Evolutionary conservation across 345 rosid genomes (phyloP), one percentile per base, ranked within the genome.

Genomic region (Draba incana): DNA sequence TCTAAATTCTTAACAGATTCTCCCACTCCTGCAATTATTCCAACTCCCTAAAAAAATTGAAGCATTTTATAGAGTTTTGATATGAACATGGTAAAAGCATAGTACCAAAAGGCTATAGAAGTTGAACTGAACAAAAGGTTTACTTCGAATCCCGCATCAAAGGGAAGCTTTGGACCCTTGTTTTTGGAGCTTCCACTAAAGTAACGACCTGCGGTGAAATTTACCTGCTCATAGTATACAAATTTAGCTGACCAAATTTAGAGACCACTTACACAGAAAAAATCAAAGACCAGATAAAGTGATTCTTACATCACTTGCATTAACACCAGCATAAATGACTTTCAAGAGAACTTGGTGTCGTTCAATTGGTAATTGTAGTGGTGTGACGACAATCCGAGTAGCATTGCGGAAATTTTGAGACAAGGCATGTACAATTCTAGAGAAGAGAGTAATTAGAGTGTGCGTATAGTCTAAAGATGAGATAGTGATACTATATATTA

Each of bases 141-240:
- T 35, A 90, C 98, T 97, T 93, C 98, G 79, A 93, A 93, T 68
- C 97, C 98, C 72, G 94, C 90, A 84, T 88, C 96, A 68, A 93
- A 85, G 6, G 98, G 98, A 76, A 90, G 94, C 74, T 37, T 85
- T 37, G 97, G 82, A 35, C 39, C 39, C 8, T 8, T 10, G 10
- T 35, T 35, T 8, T 35, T 8, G 39, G 39, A 35, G 10, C 20
- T 20, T 20, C 20, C 20, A 20, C 20, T 20, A 20, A 35, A 93
- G 83, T 90, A 93, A 73, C 91, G 85, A 46, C 98, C 98, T 24
- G 98, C 84, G 83, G 96, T 90, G 84, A 88, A 90, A 83, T 93
- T 93, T 11, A 93, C 98, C 97, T 90, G 81, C 45, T 35, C 54
- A 68, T 46, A 65, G 25, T 24, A 77, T 20, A 63, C 54, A 55